These are phyloP conservation scores for Saccharomycopsis amapae DNA, from an alignment of 805 yeast genomes.

Conservation along the genomic window DNA sequence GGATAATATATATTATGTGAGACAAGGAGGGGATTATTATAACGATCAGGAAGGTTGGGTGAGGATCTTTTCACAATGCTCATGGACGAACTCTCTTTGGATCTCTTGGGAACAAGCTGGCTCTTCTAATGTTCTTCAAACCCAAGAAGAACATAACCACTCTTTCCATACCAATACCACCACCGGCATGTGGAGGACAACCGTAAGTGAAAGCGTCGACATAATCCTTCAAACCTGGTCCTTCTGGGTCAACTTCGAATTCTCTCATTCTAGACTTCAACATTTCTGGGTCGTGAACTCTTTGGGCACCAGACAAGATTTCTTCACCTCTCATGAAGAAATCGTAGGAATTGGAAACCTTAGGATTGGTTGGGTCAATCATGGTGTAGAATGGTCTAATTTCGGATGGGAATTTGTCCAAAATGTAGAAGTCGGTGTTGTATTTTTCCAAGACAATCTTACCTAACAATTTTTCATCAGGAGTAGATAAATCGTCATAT, in stretches of 20 bases:
- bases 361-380: slow-evolving; percentile 92
- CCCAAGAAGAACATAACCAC: slow-evolving; percentile 98
- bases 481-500: slow-evolving; percentile 86
- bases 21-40: no score
- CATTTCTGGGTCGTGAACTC: slow-evolving; percentile 89
- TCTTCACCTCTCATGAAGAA: slow-evolving; percentile 99
- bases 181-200: slow-evolving; percentile 99
- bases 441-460: slow-evolving; percentile 85
- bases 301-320: slow-evolving; percentile 98
- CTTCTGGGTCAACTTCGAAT: slow-evolving; percentile 74
- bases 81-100: slow-evolving; percentile 89
- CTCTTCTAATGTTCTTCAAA: slow-evolving; percentile 94
- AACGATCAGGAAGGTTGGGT: no score
- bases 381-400: slow-evolving; percentile 98
- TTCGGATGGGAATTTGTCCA: slow-evolving; percentile 96
- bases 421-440: slow-evolving; percentile 94
- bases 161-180: slow-evolving; percentile 98
- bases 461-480: slow-evolving; percentile 91
- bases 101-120: slow-evolving; percentile 99
- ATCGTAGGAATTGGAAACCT: slow-evolving; percentile 95
- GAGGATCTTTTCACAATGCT: no score
- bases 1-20: no score
- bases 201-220: slow-evolving; percentile 90
- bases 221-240: slow-evolving; percentile 84
- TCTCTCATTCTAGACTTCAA: slow-evolving; percentile 73